Evolutionary conservation across 306 rosid species (phyloP).

Genomic region (Begonia loranthoides): DNA sequence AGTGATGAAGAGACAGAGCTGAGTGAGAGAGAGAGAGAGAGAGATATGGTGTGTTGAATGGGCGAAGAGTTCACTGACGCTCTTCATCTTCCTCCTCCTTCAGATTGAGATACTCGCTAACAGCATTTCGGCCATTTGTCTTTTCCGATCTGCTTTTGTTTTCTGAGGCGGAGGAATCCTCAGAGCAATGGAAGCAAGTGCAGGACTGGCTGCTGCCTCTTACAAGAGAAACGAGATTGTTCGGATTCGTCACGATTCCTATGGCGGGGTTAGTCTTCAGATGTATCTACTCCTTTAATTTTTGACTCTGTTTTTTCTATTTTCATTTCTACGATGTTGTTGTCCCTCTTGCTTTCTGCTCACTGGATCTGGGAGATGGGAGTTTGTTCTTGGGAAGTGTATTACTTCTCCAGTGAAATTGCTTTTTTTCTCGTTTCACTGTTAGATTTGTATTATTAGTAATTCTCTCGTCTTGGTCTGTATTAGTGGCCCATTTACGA

Average conservation of each 20-base stretch:
- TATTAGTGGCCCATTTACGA: no score
- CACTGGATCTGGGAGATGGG: no score
- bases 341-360: background rate
- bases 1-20: conserved; percentile 9
- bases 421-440: no score
- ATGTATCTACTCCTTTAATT: background rate
- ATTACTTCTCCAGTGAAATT: no score
- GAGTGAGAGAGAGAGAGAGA: conserved; percentile 3
- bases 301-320: no score
- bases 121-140: background rate
- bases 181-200: conserved; percentile 61
- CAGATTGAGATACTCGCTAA: background rate
- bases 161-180: conserved; percentile 8
- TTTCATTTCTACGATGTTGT: background rate
- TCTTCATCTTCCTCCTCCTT: background rate
- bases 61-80: conserved; percentile 34
- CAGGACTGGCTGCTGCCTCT: conserved; percentile 94
- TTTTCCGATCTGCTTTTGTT: conserved; percentile 9
- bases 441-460: no score
- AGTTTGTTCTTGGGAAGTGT: no score
- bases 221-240: conserved; percentile 86
- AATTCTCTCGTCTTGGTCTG: no score
- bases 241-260: conserved; percentile 87
- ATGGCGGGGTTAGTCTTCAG: conserved; percentile 51
- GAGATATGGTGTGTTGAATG: conserved; percentile 45